Base-by-base conservation (phyloP, 139 green algal species). In the Chlamydomonas incerta region DNA sequence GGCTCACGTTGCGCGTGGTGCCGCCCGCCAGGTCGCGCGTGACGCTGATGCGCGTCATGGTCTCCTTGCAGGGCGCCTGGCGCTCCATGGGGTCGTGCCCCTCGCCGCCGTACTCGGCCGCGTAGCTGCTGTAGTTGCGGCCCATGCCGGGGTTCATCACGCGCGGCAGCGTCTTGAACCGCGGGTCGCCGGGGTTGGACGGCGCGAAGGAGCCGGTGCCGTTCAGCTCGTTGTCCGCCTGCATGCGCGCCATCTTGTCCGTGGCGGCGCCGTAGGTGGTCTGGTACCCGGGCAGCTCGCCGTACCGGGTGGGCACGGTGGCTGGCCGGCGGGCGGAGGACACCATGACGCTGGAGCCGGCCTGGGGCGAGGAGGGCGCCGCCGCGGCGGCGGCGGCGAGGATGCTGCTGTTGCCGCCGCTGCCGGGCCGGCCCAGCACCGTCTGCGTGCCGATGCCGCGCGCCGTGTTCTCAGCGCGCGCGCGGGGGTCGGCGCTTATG, bases 11-110 rank as follows among this genome's bases (percentile, higher is more conserved):
- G 35, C 90, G 80, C 0, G 90, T 91, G 58, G 92, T 95, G 72
- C 93, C 93, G 0, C 75, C 68, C n/a, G 91, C 82, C 71, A 96
- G 84, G 65, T 93, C 90, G 31, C 69, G 68, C 6, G 81, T 90
- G 55, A 87, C 91, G 55, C 74, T 62, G 3, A 75, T 28, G 37
- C 88, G 88, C 52, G 76, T 90, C 88, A 86, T 77, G 76, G 86
- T 80, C 63, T 31, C 35, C 75, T 90, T 82, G 41, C 50, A 31
- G 8, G 85, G 75, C 11, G 88, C 85, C 33, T 74, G 62, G 28
- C 85, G 88, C 11, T 72, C 52, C 88, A 92, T 92, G 41, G 88
- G 88, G 75, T 92, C 88, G 37, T 85, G 84, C 0, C 73, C 69
- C 17, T 92, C 88, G 28, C 29, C 28, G 24, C 88, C 88, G 84